phyloP scores from a whole-genome alignment of 306 rosid species.

The Dalbergia oliveri region DNA sequence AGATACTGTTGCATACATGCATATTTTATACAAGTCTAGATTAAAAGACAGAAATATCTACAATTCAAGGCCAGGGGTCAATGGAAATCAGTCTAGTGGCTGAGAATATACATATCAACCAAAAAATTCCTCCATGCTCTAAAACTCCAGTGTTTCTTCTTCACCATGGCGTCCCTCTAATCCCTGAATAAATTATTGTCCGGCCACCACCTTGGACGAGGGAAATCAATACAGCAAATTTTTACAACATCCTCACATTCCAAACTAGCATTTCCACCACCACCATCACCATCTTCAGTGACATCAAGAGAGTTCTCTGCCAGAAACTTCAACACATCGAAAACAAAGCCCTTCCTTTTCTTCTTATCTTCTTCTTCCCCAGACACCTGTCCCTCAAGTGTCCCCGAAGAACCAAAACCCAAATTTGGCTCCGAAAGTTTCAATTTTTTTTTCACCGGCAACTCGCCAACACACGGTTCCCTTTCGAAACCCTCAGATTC shows the following conservation, averaged over 20 bases:
- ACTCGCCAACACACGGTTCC: conserved; percentile 42
- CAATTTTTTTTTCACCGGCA: conserved; percentile 43
- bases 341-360: neutral
- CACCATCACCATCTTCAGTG: neutral
- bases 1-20: too few species aligned
- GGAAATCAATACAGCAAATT: conserved; percentile 53
- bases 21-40: too few species aligned
- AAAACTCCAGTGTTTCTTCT: too few species aligned
- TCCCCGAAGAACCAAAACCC: neutral
- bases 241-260: conserved; percentile 21
- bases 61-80: too few species aligned
- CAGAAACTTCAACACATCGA: conserved; percentile 46
- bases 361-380: neutral
- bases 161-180: neutral
- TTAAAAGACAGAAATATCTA: too few species aligned
- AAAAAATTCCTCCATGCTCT: too few species aligned
- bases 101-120: too few species aligned
- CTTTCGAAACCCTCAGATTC: conserved; percentile 20
- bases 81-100: too few species aligned
- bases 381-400: neutral
- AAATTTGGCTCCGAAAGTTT: conserved; percentile 30
- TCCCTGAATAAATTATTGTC: neutral
- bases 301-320: neutral
- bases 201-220: conserved; percentile 51
- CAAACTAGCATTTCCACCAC: neutral